phyloP scores from a whole-genome alignment of 2,329 filamentous ascomycete genomes.

The Nannizziopsis barbatae region DNA sequence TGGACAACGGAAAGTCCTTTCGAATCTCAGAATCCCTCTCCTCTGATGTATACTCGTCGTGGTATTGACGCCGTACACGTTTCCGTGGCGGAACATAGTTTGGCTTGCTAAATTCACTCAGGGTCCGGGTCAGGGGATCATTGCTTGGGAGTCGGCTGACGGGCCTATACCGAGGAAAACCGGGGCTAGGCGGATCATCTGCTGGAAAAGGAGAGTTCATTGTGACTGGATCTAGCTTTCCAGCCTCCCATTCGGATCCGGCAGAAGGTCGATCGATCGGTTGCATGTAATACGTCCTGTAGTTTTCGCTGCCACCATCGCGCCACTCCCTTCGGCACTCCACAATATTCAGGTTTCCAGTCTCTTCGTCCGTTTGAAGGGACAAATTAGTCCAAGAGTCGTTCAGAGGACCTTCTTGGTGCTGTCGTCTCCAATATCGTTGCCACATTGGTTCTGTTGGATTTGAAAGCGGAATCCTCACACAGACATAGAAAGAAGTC shows the following conservation, averaged over 20 bases:
- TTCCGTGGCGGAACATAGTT: slow-evolving; percentile 29
- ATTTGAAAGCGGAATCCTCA: slow-evolving; percentile 47
- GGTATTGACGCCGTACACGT: slow-evolving; percentile 30
- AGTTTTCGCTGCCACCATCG: slow-evolving; percentile 45
- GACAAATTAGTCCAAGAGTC: slow-evolving; percentile 61
- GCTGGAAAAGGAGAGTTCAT: neutral
- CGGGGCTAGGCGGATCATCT: slow-evolving; percentile 6
- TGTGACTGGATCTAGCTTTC: slow-evolving; percentile 1
- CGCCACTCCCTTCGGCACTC: slow-evolving; percentile 61
- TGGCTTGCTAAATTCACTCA: slow-evolving; percentile 21
- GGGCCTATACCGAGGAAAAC: slow-evolving; percentile 14
- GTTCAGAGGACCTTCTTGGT: slow-evolving; percentile 60
- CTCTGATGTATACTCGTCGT: slow-evolving; percentile 28
- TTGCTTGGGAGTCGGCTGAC: slow-evolving; percentile 18
- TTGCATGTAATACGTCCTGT: slow-evolving; percentile 54
- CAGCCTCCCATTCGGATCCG: slow-evolving; percentile 9
- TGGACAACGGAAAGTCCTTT: slow-evolving; percentile 35
- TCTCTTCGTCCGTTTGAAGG: slow-evolving; percentile 49
- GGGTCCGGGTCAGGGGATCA: slow-evolving; percentile 23
- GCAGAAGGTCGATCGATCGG: slow-evolving; percentile 23
- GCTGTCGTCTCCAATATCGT: slow-evolving; percentile 53
- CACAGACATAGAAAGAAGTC: slow-evolving; percentile 57
- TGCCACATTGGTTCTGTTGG: slow-evolving; percentile 40
- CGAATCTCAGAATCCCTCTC: slow-evolving; percentile 17
- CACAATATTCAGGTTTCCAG: slow-evolving; percentile 49